Evolutionary conservation across 2,329 filamentous ascomycete species (phyloP), one percentile per base, ranked within the genome.

Genomic region (Colletotrichum spinosum): DNA sequence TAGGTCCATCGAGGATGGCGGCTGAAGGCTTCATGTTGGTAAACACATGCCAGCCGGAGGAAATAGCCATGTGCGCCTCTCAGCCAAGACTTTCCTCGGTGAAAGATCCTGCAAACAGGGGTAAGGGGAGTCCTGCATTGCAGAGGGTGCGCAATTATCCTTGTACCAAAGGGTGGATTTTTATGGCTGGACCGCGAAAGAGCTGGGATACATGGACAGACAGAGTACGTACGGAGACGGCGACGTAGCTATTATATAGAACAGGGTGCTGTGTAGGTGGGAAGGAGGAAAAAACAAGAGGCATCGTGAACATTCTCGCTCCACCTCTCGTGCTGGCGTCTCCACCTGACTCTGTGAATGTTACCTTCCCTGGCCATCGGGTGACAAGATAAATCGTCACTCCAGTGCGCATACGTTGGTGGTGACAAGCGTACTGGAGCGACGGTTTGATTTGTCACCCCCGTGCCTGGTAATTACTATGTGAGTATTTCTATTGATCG

Each of bases 231-330:
- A 25, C 25, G 25, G 25, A 25, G 4, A 25, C 25, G 25, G 4
- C 3, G 25, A 25, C 25, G 25, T 25, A 25, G 25, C 25, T 25
- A 44, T 4, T n/a, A 15, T 15, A 44, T 15, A 15, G 6, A 44
- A n/a, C 41, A 44, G 13, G 13, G 10, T 11, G 11, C 41, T 44
- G 6, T 15, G 41, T 25, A 25, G 38, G 38, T 54, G 37, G 49
- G 55, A 33, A 39, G 37, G 13, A 48, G 58, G 52, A 62, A 60
- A 57, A 57, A 13, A 13, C 48, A 17, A 66, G 63, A 66, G 58
- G 34, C 63, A 63, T 66, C 63, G 63, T 63, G 63, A 66, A 66
- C 42, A 48, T 66, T 66, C 63, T 66, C 53, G 46, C 15, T 25
- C 59, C 62, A 65, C 62, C 45, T 15, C 53, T 59, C 58, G 63